phyloP scores from a whole-genome alignment of 176 grass and related monocot species.

The Hordeum vulgare region DNA sequence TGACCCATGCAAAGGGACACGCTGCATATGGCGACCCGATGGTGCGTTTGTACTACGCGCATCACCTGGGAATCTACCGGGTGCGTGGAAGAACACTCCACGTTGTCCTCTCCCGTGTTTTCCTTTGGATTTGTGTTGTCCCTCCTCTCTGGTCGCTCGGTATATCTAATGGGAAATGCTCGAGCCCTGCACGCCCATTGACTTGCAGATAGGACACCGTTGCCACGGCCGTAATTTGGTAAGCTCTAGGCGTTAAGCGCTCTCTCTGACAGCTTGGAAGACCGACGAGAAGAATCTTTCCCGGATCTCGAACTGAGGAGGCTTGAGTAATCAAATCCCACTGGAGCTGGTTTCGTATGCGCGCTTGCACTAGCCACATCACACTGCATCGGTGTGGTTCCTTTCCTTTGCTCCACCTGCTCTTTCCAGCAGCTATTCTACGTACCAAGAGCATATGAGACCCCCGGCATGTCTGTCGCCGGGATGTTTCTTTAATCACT shows the following conservation, averaged over 20 bases:
- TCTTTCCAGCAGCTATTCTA: constrained; percentile 1
- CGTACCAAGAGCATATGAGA: constrained; percentile 38
- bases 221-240: background rate
- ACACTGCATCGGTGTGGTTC: background rate
- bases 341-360: constrained; percentile 23
- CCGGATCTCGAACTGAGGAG: constrained; percentile 26
- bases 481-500: constrained; percentile 20
- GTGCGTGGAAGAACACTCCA: constrained; percentile 35
- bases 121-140: background rate
- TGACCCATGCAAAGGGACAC: background rate
- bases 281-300: constrained; percentile 43
- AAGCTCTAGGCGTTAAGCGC: background rate
- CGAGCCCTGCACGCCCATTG: constrained; percentile 19
- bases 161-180: constrained; percentile 12
- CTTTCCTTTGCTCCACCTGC: background rate
- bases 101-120: constrained; percentile 13
- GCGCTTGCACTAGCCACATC: background rate
- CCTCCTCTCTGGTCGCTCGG: background rate
- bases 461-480: constrained; percentile 60
- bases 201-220: constrained; percentile 27
- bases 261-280: constrained; percentile 26
- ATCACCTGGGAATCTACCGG: constrained; percentile 19
- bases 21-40: background rate
- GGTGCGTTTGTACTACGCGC: background rate
- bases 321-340: constrained; percentile 29